Conservation (phyloP, 768 basidiomycete species). For the Phylloporus rhodoxanthus region DNA sequence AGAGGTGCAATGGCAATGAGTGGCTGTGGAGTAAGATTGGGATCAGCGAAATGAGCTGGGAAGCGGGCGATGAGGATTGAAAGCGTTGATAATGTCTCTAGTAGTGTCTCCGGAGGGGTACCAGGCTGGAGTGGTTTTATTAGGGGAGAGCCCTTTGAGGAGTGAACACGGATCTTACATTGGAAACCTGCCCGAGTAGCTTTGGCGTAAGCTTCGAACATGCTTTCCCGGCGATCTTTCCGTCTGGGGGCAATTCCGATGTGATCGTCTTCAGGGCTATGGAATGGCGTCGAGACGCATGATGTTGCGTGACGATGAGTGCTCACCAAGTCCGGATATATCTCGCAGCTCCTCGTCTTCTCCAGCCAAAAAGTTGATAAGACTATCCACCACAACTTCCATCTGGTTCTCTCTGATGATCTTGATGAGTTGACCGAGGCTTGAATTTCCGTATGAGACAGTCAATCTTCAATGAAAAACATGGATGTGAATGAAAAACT, state of each 20-base stretch:
- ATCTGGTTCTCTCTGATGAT: conserved; percentile 78
- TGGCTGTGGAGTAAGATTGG: conserved; percentile 51
- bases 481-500: neutral
- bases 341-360: conserved; percentile 92
- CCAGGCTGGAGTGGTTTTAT: conserved; percentile 38
- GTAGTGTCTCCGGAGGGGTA: conserved; percentile 73
- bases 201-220: conserved; percentile 83
- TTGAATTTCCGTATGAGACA: conserved; percentile 27
- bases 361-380: conserved; percentile 79
- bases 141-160: neutral
- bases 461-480: conserved; percentile 1
- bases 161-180: conserved; percentile 41
- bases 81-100: conserved; percentile 80
- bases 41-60: conserved; percentile 56
- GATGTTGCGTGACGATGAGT: neutral
- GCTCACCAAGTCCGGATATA: conserved; percentile 82
- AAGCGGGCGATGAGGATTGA: conserved; percentile 86
- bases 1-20: conserved; percentile 64
- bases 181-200: conserved; percentile 71
- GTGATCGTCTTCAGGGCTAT: conserved; percentile 93
- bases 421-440: conserved; percentile 86
- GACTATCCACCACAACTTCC: conserved; percentile 81
- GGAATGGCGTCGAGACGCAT: conserved; percentile 5
- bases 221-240: conserved; percentile 70
- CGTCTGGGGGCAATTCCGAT: conserved; percentile 77